Evolutionary conservation across 2,329 filamentous ascomycete species (phyloP).

Genomic region (Ceratocystis diversiconidia): DNA sequence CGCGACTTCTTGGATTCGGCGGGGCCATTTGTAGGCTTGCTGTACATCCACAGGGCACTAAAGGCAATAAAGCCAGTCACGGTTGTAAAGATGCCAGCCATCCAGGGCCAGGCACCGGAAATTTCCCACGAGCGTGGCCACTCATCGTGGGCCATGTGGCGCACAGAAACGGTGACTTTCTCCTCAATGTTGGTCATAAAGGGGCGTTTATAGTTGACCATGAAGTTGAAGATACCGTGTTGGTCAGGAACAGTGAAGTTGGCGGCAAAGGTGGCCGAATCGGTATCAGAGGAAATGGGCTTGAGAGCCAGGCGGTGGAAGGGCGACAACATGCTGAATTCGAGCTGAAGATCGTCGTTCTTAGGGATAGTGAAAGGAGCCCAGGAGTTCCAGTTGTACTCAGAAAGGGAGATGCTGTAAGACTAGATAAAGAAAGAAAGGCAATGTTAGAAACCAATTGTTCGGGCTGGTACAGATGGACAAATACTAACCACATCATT

Average conservation of each 20-base stretch:
- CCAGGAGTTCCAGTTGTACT: conserved; percentile 64
- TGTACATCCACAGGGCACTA: conserved; percentile 75
- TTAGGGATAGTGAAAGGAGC: conserved; percentile 56
- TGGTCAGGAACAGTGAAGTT: conserved; percentile 83
- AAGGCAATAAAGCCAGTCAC: conserved; percentile 74
- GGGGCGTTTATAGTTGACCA: conserved; percentile 90
- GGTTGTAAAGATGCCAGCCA: conserved; percentile 73
- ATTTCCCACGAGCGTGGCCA: conserved; percentile 86
- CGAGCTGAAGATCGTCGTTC: conserved; percentile 70
- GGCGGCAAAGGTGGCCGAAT: conserved; percentile 58
- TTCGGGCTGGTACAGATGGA: neutral
- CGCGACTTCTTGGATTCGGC: conserved; percentile 34
- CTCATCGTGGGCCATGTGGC: conserved; percentile 95
- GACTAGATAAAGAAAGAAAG: conserved; percentile 37
- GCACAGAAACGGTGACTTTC: conserved; percentile 86
- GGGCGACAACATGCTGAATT: conserved; percentile 97
- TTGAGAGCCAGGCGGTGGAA: conserved; percentile 76
- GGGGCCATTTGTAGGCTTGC: conserved; percentile 31
- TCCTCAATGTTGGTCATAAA: conserved; percentile 83
- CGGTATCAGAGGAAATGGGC: conserved; percentile 41
- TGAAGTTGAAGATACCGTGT: conserved; percentile 98
- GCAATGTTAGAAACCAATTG: neutral
- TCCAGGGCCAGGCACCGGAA: conserved; percentile 86
- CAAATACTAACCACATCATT: conserved; percentile 70
- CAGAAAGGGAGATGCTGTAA: conserved; percentile 78